Conservation (phyloP, 208 protist genomes). For the Crithidia acanthocephali region DNA sequence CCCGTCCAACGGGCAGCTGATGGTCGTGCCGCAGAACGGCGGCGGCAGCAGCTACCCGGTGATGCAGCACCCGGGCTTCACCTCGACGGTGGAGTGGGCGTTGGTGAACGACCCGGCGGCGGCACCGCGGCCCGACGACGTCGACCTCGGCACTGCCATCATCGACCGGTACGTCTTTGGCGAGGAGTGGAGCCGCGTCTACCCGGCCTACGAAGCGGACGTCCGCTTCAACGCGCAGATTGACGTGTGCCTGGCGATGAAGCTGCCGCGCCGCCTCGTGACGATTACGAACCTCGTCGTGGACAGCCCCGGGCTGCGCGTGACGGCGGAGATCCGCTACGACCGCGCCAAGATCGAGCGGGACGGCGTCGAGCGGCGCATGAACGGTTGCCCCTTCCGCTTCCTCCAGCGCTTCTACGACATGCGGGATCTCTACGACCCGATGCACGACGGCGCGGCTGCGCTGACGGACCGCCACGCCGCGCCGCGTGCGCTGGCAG, state of each 20-base stretch:
- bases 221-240: constrained; percentile 77
- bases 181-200: constrained; percentile 69
- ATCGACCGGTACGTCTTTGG: constrained; percentile 84
- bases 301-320: constrained; percentile 73
- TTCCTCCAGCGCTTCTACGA: constrained; percentile 83
- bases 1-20: constrained; percentile 22
- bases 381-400: constrained; percentile 68
- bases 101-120: constrained; percentile 26
- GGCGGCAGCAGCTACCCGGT: constrained; percentile 23
- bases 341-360: constrained; percentile 47
- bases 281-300: constrained; percentile 61
- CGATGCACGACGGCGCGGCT: constrained; percentile 25
- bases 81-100: constrained; percentile 18
- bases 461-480: constrained; percentile 15
- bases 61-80: constrained; percentile 4
- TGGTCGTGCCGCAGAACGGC: constrained; percentile 26
- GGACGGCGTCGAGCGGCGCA: constrained; percentile 67
- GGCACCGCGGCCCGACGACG: constrained; percentile 38
- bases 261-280: constrained; percentile 71
- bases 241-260: constrained; percentile 77
- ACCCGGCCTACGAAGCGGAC: constrained; percentile 63
- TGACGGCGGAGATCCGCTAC: constrained; percentile 77
- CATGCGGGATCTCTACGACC: constrained; percentile 60
- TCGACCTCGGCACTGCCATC: constrained; percentile 53
- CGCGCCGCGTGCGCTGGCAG: background rate